Conservation (phyloP, 2,329 filamentous ascomycete species). For the Hymenoscyphus salicellus region DNA sequence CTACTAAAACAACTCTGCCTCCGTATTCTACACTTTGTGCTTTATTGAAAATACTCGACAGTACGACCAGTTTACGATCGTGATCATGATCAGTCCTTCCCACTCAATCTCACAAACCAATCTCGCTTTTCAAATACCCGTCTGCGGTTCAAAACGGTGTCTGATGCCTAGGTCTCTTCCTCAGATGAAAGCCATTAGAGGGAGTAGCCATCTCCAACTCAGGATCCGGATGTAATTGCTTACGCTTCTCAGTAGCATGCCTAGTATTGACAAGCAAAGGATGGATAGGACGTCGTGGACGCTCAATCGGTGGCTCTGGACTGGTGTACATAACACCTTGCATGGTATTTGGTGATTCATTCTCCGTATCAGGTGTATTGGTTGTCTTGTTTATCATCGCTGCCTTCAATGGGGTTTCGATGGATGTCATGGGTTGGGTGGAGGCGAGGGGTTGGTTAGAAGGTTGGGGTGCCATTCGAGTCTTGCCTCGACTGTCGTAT, state of each 20-base stretch:
- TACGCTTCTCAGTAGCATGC: too few species aligned
- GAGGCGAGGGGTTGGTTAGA: too few species aligned
- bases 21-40: background rate
- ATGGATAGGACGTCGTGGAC: too few species aligned
- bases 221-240: too few species aligned
- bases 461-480: too few species aligned
- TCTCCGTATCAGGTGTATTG: background rate
- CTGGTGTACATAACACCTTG: background rate
- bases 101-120: too few species aligned
- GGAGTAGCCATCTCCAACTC: background rate
- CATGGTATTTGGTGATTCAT: background rate
- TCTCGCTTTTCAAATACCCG: too few species aligned
- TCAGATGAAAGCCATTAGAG: background rate
- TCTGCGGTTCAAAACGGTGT: too few species aligned
- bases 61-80: background rate
- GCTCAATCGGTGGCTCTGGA: background rate
- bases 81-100: too few species aligned
- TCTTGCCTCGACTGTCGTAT: too few species aligned
- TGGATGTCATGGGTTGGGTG: background rate
- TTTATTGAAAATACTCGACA: background rate
- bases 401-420: background rate
- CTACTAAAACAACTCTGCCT: background rate
- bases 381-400: background rate
- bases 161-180: background rate
- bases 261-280: too few species aligned